A percentile compares a stretch with the other conserved stretches of the same genome.
Evolutionary conservation across 192 early-diverging fungal genomes (phyloP).

Genomic region (Jimgerdemannia lactiflua): DNA sequence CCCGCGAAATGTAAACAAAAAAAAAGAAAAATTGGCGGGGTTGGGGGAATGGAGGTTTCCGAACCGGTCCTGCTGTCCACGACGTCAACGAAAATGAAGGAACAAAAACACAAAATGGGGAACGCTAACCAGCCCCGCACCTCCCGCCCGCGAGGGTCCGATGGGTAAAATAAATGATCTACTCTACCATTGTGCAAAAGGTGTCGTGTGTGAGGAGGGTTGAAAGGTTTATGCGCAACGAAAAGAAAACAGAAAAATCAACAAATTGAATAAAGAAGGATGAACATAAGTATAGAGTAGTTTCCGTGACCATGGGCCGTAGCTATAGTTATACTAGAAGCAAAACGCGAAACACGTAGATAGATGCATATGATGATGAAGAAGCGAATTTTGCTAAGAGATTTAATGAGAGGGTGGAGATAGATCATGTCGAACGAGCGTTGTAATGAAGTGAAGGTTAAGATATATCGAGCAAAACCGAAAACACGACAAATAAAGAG

Average conservation of each 20-base stretch:
- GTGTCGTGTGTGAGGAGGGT: neutral
- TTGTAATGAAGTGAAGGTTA: neutral
- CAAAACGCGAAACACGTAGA: neutral
- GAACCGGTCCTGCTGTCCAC: too few relatives aligned
- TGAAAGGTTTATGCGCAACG: neutral
- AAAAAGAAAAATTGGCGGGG: too few relatives aligned
- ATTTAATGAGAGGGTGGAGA: neutral
- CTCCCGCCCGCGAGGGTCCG: neutral
- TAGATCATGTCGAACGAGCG: neutral
- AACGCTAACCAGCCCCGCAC: too few relatives aligned
- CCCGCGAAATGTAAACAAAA: too few relatives aligned
- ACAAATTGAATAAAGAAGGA: neutral
- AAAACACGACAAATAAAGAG: neutral
- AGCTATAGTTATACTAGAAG: neutral
- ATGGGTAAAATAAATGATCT: neutral
- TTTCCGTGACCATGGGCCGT: neutral
- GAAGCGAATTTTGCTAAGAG: too few relatives aligned
- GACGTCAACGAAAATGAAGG: too few relatives aligned
- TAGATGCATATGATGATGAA: too few relatives aligned
- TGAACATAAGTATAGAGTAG: neutral
- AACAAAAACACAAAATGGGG: too few relatives aligned
- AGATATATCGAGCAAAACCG: neutral
- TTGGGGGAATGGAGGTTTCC: too few relatives aligned
- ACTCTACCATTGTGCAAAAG: neutral
- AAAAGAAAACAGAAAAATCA: neutral